Evolutionary conservation across 805 yeast species (phyloP), one percentile per base, ranked within the genome.

Genomic region (Saccharomycopsis javanensis): DNA sequence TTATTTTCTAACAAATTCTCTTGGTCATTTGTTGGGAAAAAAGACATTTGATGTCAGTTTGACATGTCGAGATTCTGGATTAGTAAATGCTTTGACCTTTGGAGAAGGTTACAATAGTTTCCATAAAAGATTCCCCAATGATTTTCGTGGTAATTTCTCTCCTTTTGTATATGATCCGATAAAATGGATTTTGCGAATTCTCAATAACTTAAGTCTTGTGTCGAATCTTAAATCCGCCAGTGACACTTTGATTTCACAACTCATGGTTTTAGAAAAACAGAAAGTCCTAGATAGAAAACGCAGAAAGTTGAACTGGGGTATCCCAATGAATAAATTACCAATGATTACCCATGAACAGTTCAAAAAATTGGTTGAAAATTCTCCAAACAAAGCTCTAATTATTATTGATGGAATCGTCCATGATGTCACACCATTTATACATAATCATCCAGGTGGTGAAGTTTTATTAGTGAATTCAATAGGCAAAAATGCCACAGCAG

Each of bases 111-210:
- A 82, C 71, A 95, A 89, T 70, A 91, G 90, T 72, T 92, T 86
- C 73, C 98, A 91, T 72, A 97, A 92, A 72, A 96, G 89, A 72
- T 91, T 91, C 70, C 96, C 97, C 5, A 83, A 86, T 62, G 97
- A 91, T 71, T 90, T 85, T 72, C 77, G 97, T 60, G 83, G 83
- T 63, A 88, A 90, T 5, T 72, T 80, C 57, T 79, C 81, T 61
- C 77, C 83, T 79, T 83, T 82, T 70, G 84, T 85, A 51, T 85
- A 81, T 69, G 98, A 91, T 69, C 97, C 97, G 10, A 85, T 95
- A 45, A 90, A 88, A 73, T 82, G 88, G 84, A 74, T 81, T 54
- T 76, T 91, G 55, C 77, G 77, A 70, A 35, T 74, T 0, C 53
- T 86, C 1, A 86, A 88, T 0, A 65, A 85, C 2, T 83, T 89